phyloP scores from a whole-genome alignment of 2,329 filamentous ascomycete genomes.

The Ascochyta pisi region DNA sequence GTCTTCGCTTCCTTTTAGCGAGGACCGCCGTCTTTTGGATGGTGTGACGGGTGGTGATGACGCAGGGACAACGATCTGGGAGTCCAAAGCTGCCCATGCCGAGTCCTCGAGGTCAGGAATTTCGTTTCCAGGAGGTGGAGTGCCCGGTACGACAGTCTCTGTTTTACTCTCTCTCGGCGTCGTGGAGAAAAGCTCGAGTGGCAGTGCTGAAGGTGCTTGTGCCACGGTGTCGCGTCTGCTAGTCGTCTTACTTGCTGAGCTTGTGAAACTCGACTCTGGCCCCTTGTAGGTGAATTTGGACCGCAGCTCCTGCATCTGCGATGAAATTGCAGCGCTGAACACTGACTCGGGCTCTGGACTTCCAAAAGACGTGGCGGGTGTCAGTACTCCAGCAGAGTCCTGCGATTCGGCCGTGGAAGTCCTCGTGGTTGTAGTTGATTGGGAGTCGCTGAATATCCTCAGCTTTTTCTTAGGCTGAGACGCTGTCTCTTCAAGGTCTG shows the following conservation, averaged over 20 bases:
- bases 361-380: conserved; percentile 41
- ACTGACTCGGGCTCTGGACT: conserved; percentile 37
- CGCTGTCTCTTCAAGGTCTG: conserved; percentile 41
- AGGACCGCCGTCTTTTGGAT: conserved; percentile 26
- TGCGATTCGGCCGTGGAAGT: conserved; percentile 36
- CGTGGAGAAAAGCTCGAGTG: conserved; percentile 7
- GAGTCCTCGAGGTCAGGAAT: conserved; percentile 30
- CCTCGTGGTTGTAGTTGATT: conserved; percentile 36
- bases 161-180: background rate
- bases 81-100: conserved; percentile 37
- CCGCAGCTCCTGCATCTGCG: conserved; percentile 40
- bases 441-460: conserved; percentile 44
- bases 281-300: conserved; percentile 41
- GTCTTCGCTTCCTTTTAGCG: conserved; percentile 55
- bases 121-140: conserved; percentile 13
- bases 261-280: conserved; percentile 2
- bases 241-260: conserved; percentile 9
- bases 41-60: conserved; percentile 35
- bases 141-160: conserved; percentile 17
- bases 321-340: conserved; percentile 36
- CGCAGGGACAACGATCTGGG: conserved; percentile 42
- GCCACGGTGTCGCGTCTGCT: conserved; percentile 18
- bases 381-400: conserved; percentile 33
- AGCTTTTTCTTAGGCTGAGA: conserved; percentile 44
- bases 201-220: conserved; percentile 13